Conservation (phyloP, 1,284 basidiomycete genomes). For the Leccinum fallax region DNA sequence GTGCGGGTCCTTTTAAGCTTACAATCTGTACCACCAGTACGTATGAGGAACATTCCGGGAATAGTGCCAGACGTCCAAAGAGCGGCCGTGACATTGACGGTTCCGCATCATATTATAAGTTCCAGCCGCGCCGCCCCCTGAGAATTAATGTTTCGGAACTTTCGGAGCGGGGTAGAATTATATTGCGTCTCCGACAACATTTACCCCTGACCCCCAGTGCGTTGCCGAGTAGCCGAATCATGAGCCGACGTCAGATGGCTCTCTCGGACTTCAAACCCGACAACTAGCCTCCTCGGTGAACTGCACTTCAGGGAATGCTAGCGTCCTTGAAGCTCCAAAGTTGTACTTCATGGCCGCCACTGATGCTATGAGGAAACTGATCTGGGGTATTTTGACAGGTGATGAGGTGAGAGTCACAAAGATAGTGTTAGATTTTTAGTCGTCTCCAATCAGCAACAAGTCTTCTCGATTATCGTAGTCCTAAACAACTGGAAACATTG, state of each 20-base stretch:
- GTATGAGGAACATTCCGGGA: not conserved
- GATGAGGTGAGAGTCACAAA: conserved; percentile 8
- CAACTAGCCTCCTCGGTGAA: not conserved
- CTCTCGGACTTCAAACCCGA: not conserved
- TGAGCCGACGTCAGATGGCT: not conserved
- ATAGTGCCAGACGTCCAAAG: not conserved
- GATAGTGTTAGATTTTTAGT: not conserved
- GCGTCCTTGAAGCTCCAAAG: not conserved
- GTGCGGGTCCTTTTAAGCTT: conserved; percentile 6
- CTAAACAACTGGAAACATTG: not conserved
- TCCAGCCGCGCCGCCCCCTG: conserved; percentile 9
- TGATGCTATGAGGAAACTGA: not conserved
- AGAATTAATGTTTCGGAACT: not conserved
- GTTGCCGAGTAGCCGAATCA: not conserved
- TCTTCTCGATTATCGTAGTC: not conserved
- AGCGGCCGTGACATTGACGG: conserved; percentile 2
- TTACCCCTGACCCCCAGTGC: not conserved
- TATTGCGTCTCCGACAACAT: not conserved
- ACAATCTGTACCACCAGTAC: not conserved
- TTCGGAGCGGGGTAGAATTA: not conserved
- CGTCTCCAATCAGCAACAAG: not conserved
- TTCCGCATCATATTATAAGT: not conserved
- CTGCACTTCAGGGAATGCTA: not conserved
- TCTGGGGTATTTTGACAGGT: not conserved
- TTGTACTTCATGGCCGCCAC: conserved; percentile 4